Evolutionary conservation across 768 basidiomycete species (phyloP), one percentile per base, ranked within the genome.

Genomic region (Rhizopogon salebrosus): DNA sequence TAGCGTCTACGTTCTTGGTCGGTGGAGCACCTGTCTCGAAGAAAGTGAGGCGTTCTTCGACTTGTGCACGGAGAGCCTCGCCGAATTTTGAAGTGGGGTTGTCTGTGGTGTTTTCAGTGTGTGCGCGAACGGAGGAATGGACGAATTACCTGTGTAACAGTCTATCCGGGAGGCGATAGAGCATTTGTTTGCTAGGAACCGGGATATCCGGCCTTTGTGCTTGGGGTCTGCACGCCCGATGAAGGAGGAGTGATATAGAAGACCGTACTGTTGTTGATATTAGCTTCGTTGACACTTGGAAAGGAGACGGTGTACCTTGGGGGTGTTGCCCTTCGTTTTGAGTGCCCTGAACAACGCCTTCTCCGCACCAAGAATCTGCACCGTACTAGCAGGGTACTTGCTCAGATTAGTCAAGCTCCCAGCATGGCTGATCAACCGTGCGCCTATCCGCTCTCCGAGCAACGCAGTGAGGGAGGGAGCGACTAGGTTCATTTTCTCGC

Each of bases 141-240:
- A 14, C 16, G 20, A 34, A 3, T 51, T 60, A 89, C 91, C 91
- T 2, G 87, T 77, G 66, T 89, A 98, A 70, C 94, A 98, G 68
- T 98, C 95, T 71, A 98, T 98, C 51, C 95, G 80, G 14, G 92
- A 90, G 2, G 95, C 95, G 60, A 98, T 98, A 51, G 94, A 95
- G 65, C 92, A 94, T 72, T 98, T 98, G 80, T 98, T 98, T 36
- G 95, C 95, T 7, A 98, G 78, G 82, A 98, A 98, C n/a, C 95
- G 87, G 3, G 95, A 97, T 65, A 98, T 98, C 51, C 95, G 87
- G 9, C 95, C 95, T 77, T 98, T 98, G 78, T 90, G 84, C 71
- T 94, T 95, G 39, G 92, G 80, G 16, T 86, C 91, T 4, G 95
- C 95, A 40, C 94, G 89, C 10, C 93, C 94, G 67, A 98, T 98